Evolutionary conservation across 2,329 filamentous ascomycete species (phyloP).

Genomic region (Laburnicola sp.): DNA sequence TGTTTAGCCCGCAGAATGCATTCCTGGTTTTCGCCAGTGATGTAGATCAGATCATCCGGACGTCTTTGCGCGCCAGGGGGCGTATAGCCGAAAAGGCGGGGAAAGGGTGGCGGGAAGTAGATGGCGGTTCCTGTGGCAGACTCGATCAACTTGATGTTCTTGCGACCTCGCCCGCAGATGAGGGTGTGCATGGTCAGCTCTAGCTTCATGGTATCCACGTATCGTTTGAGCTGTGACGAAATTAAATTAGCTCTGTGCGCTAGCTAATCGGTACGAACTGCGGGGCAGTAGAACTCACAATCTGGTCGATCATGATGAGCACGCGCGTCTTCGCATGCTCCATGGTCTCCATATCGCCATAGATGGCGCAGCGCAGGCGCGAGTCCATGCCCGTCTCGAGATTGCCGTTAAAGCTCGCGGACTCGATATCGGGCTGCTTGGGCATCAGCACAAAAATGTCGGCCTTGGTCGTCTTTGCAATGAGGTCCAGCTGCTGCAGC

Average conservation of each 20-base stretch:
- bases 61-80: conserved; percentile 79
- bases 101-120: conserved; percentile 95
- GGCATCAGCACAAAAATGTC: conserved; percentile 96
- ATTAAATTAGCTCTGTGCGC: conserved; percentile 42
- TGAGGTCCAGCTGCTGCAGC: conserved; percentile 80
- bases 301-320: conserved; percentile 94
- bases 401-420: conserved; percentile 71
- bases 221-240: conserved; percentile 63
- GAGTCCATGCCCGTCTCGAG: conserved; percentile 83
- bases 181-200: conserved; percentile 88
- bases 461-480: conserved; percentile 86
- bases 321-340: conserved; percentile 97
- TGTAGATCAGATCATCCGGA: conserved; percentile 88
- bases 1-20: conserved; percentile 87
- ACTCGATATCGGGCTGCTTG: conserved; percentile 77
- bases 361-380: conserved; percentile 89
- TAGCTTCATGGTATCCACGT: conserved; percentile 77
- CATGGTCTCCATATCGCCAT: conserved; percentile 90
- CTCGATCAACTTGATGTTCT: conserved; percentile 98
- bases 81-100: conserved; percentile 85
- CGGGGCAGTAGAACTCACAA: conserved; percentile 60
- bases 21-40: conserved; percentile 85
- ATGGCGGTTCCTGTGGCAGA: conserved; percentile 94
- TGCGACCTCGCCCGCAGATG: conserved; percentile 88
- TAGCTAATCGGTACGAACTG: conserved; percentile 23